Conservation (phyloP, 2,329 filamentous ascomycete genomes). For the Aspergillus novofumigatus region DNA sequence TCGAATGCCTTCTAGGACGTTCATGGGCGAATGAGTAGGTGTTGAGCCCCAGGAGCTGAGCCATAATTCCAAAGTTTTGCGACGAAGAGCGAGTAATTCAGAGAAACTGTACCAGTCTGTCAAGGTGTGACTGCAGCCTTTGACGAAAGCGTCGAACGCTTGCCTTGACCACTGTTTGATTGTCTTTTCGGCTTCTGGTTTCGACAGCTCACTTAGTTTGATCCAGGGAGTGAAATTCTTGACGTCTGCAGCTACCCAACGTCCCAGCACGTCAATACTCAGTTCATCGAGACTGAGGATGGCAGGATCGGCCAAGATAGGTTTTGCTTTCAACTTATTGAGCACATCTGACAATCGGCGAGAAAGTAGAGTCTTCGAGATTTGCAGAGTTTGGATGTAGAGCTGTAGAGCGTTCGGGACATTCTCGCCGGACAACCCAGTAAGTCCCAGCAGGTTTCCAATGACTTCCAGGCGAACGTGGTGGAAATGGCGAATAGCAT, state of each 20-base stretch:
- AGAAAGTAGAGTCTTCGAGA: slow-evolving; percentile 73
- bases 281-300: slow-evolving; percentile 65
- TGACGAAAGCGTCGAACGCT: slow-evolving; percentile 56
- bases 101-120: slow-evolving; percentile 61
- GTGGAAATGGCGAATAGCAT: slow-evolving; percentile 75
- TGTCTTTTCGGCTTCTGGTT: slow-evolving; percentile 56
- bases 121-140: slow-evolving; percentile 60
- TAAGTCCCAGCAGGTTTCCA: slow-evolving; percentile 55
- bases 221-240: slow-evolving; percentile 83
- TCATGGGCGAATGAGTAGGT: slow-evolving; percentile 46
- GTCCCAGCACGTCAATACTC: slow-evolving; percentile 70
- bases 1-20: slow-evolving; percentile 66
- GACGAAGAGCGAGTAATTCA: slow-evolving; percentile 65
- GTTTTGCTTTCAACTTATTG: slow-evolving; percentile 61
- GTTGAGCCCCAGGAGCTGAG: slow-evolving; percentile 65
- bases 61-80: slow-evolving; percentile 69
- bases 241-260: slow-evolving; percentile 79
- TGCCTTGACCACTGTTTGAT: slow-evolving; percentile 61
- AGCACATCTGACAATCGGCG: slow-evolving; percentile 67
- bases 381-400: slow-evolving; percentile 71
- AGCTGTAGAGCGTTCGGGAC: slow-evolving; percentile 65
- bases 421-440: slow-evolving; percentile 45
- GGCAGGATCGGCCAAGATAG: slow-evolving; percentile 67
- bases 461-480: slow-evolving; percentile 68
- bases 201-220: slow-evolving; percentile 70